A percentile compares a stretch with the other conserved stretches of the same genome.
phyloP scores from a whole-genome alignment of 306 rosid species.

The Cucumis melo region DNA sequence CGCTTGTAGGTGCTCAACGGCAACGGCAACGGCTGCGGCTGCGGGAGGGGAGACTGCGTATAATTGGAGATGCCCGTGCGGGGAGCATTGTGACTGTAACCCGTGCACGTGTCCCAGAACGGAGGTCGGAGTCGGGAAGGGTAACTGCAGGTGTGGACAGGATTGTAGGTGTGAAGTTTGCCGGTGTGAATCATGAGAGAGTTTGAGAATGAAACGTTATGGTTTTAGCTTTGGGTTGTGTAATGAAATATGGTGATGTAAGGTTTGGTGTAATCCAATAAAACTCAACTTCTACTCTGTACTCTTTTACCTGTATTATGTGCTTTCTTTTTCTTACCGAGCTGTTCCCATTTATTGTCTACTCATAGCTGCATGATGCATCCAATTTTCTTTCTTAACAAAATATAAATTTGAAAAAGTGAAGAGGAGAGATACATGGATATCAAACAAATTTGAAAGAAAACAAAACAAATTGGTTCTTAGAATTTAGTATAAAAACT shows the following conservation, averaged over 20 bases:
- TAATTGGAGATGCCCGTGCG: constrained; percentile 48
- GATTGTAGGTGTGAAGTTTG: constrained; percentile 42
- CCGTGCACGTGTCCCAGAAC: constrained; percentile 49
- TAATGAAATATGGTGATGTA: neutral
- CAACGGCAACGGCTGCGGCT: too few relatives aligned
- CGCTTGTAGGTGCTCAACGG: constrained; percentile 3
- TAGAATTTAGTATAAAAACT: too few relatives aligned
- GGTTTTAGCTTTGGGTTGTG: neutral
- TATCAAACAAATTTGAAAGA: too few relatives aligned
- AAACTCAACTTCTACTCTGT: neutral
- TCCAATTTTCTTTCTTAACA: too few relatives aligned
- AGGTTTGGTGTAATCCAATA: neutral
- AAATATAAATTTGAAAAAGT: too few relatives aligned
- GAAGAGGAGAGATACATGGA: too few relatives aligned
- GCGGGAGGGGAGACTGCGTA: constrained; percentile 2
- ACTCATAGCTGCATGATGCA: too few relatives aligned
- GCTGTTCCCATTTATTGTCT: too few relatives aligned
- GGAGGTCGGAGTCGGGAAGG: constrained; percentile 29
- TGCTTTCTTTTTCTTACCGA: too few relatives aligned
- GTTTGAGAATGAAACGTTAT: neutral
- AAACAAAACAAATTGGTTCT: too few relatives aligned
- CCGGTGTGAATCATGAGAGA: neutral
- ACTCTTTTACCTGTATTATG: neutral
- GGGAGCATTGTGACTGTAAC: constrained; percentile 70
- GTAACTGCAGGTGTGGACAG: constrained; percentile 31